Evolutionary conservation across 2,329 filamentous ascomycete genomes (phyloP), one percentile per base, ranked within the genome.

Genomic region (Claviceps pazoutovae): DNA sequence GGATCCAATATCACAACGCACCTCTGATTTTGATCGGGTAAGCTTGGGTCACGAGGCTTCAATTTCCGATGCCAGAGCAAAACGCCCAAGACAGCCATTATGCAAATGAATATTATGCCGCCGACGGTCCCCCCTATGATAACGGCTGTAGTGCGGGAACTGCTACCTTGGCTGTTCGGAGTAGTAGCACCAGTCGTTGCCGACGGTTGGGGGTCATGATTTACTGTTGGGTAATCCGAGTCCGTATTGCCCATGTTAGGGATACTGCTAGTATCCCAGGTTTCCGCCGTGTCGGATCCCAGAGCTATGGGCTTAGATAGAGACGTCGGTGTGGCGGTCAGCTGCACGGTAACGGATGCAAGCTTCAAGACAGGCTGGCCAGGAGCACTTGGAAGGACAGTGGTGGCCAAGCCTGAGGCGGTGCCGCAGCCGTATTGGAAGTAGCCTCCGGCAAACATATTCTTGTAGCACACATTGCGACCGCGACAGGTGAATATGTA

Each of bases 381-480:
- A 4, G 68, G 64, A 5, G 73, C 74, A 2, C 70, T 70, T 26
- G 68, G 67, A 23, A 67, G 63, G 9, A 81, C 77, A 1, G 67
- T 73, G 1, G 73, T 74, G 2, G 69, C 76, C 53, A 76, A 56
- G 30, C 65, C 62, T 30, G 74, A 72, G 1, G 70, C 71, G 9
- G 64, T 61, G 17, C 76, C 78, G 56, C 78, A 82, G 1, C 78
- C 78, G 50, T 69, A 81, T 62, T 81, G 78, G 49, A 66, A 76
- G 58, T 68, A 77, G 2, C 76, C 78, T 13, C 75, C 77, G 0
- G 72, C 73, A 54, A 74, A 82, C 8, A 66, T 59, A 57, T 82
- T 81, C 56, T 63, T 70, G 63, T 77, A 82, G 59, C 78, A 81
- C 16, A 78, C 70, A 46, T 74, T 59, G 48, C 65, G 63, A 4